phyloP scores from a whole-genome alignment of 345 rosid species.

The Hibiscus trionum region DNA sequence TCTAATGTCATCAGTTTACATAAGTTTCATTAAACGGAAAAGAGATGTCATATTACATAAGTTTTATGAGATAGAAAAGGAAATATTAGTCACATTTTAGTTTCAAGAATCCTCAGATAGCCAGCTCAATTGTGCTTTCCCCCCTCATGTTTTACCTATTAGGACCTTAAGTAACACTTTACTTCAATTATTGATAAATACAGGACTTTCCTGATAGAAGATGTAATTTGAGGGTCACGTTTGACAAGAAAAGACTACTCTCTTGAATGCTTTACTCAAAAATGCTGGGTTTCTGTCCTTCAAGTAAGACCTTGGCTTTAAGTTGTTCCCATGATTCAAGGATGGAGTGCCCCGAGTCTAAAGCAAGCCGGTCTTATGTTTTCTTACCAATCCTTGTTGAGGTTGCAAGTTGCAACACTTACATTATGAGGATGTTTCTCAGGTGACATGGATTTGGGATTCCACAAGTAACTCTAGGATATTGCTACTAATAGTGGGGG shows the following conservation, averaged over 20 bases:
- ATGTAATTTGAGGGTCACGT: neutral
- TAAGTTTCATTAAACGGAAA: neutral
- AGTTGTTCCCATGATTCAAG: neutral
- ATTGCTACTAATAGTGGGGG: no score
- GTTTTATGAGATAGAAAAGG: neutral
- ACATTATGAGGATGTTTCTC: neutral
- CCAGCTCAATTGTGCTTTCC: neutral
- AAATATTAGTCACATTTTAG: neutral
- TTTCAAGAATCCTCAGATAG: neutral
- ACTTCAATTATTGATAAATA: neutral
- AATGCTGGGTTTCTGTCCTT: neutral
- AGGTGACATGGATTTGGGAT: neutral
- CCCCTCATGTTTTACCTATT: neutral
- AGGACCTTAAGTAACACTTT: neutral
- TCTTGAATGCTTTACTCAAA: neutral
- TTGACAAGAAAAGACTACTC: neutral
- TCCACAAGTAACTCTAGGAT: neutral
- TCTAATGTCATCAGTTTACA: neutral
- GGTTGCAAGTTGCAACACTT: neutral
- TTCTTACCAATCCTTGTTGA: neutral
- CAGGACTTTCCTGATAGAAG: neutral
- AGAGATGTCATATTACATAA: neutral
- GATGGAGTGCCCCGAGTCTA: neutral
- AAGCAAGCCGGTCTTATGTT: neutral
- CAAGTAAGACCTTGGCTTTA: neutral